Base-by-base conservation (phyloP, 768 basidiomycete species). In the Dendrothele bispora region DNA sequence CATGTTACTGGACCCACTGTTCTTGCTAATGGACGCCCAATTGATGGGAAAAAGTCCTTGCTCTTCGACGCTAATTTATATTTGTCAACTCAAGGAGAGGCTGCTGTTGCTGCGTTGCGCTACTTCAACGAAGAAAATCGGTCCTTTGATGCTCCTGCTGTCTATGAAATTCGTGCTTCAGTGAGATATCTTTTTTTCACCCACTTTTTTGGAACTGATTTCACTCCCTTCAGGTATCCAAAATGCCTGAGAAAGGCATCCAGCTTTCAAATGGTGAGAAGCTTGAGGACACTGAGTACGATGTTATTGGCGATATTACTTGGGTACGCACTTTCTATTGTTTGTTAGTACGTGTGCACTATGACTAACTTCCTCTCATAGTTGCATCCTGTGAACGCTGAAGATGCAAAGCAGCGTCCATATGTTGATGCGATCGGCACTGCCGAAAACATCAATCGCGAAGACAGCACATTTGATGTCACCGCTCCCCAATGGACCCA, bases 21-120 rank as follows among this genome's bases (percentile, higher is more conserved):
- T 24, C 49, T 50, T 7, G 25, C n/a, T 4, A 44, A 50, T 38
- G 38, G 42, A n/a, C 43, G 32, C 5, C 12, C 34, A 2, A 24
- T 35, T 25, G 34, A 36, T 7, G 34, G 49, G 2, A 36, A 24
- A 27, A n/a, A n/a, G n/a, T 15, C 32, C 5, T n/a, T 50, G 24
- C 43, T 50, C 43, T 50, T 50, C 22, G 49, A 45, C 29, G 49
- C 49, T 24, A 43, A 38, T 26, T 21, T 50, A 20, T 50, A 36
- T 45, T 24, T 50, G 7, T 26, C 32, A n/a, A n/a, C n/a, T 24
- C n/a, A n/a, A 7, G 24, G 26, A 12, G 49, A 50, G n/a, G 24
- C 8, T 7, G 21, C 45, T 15, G 17, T 30, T 8, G 49, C 29
- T 26, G 32, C 27, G 20, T 20, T 50, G 15, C 17, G 42, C 20